Evolutionary conservation across 768 basidiomycete genomes (phyloP), one percentile per base, ranked within the genome.

Genomic region (Naganishia friedmannii): DNA sequence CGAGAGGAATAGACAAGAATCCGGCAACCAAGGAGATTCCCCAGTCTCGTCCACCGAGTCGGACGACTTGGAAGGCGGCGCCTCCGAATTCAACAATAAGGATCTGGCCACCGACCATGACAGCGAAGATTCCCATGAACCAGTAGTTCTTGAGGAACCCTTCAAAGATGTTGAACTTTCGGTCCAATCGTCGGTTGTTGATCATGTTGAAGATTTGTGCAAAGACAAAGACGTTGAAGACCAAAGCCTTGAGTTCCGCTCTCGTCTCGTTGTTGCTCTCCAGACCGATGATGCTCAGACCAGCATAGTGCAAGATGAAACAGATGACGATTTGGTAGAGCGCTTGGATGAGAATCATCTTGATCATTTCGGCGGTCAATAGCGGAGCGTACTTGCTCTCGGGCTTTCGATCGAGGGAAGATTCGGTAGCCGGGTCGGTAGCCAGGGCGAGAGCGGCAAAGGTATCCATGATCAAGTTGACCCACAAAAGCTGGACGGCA

Each of bases 201-300:
- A 97, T 80, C 53, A 92, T 93, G 82, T 94, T 96, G 86, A 90
- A 93, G 74, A 99, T 93, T 81, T 98, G 96, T 32, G 92, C 91
- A 78, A 97, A 97, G 58, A 98, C 95, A 76, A 97, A 99, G n/a
- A 88, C 86, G 76, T 98, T 99, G 87, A 99, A 99, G 37, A 97
- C 92, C 21, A 98, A 83, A 0, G 95, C 93, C 76, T 89, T 87
- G 28, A 94, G 84, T 45, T 88, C 80, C 6, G 82, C 74, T n/a
- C 69, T 28, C 45, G 53, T 71, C 2, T 23, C 54, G 28, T 72
- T 63, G 57, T 74, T 71, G 37, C 66, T 71, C 42, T 74, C 71
- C 26, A 86, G 77, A 9, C 74, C 87, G 48, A 97, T 86, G 68
- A 98, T 95, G 32, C 79, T 68, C 23, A 83, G 75, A 17, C 94